These are phyloP conservation scores for Aspergillus puulaauensis DNA, from an alignment of 2,329 filamentous ascomycete genomes.

Conservation along the genomic window DNA sequence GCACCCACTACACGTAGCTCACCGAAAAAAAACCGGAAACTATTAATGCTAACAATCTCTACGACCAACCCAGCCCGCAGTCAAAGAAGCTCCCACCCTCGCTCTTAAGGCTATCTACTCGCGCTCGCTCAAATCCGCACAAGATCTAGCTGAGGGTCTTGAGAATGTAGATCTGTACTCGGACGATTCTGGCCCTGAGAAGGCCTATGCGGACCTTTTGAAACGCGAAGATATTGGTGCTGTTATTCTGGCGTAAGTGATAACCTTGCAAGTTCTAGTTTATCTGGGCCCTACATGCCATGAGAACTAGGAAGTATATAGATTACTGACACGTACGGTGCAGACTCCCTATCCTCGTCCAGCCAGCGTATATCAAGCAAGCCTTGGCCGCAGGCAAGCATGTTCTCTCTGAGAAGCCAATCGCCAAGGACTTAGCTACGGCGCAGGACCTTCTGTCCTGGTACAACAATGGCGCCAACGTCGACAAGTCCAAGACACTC, in stretches of 20 bases:
- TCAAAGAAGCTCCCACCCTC: slow-evolving; percentile 47
- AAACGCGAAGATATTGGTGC: slow-evolving; percentile 49
- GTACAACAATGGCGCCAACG: slow-evolving; percentile 48
- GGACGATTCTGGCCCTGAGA: slow-evolving; percentile 50
- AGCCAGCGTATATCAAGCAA: slow-evolving; percentile 52
- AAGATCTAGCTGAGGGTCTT: slow-evolving; percentile 35
- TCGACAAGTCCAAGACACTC: slow-evolving; percentile 38
- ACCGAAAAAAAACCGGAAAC: not conserved
- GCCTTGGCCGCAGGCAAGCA: slow-evolving; percentile 55
- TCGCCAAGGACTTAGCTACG: slow-evolving; percentile 54
- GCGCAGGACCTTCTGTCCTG: slow-evolving; percentile 52
- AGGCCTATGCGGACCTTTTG: slow-evolving; percentile 48
- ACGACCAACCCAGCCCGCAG: slow-evolving; percentile 45
- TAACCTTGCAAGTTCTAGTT: slow-evolving; percentile 1
- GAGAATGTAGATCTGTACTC: slow-evolving; percentile 54
- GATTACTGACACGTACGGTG: not conserved
- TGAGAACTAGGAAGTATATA: not conserved
- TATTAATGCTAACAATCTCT: not conserved
- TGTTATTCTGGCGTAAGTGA: slow-evolving; percentile 50
- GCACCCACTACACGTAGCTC: not conserved
- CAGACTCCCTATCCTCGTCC: slow-evolving; percentile 53
- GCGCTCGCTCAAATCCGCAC: slow-evolving; percentile 56
- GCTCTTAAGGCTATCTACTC: slow-evolving; percentile 59
- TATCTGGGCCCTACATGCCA: not conserved
- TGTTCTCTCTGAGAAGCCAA: slow-evolving; percentile 59